phyloP scores from a whole-genome alignment of 306 rosid species.

The Prunus kanzakura region DNA sequence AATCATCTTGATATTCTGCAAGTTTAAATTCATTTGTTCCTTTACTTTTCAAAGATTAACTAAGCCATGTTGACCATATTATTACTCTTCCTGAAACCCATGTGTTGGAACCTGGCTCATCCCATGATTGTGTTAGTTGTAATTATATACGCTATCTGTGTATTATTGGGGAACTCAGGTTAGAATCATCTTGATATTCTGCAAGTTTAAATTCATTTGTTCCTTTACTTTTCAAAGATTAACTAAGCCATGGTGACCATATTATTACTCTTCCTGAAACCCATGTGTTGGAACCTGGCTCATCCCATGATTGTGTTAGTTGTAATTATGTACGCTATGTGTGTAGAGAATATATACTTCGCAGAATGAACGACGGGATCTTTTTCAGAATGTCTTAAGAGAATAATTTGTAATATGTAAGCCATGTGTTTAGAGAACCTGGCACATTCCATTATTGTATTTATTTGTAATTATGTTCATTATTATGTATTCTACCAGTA shows the following conservation, averaged over 20 bases:
- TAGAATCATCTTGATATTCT: conserved; percentile 12
- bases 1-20: conserved; percentile 1
- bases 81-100: not conserved
- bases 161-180: conserved; percentile 94
- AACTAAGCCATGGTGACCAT: not conserved
- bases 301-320: not conserved
- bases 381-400: not conserved
- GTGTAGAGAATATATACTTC: not conserved
- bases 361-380: not conserved
- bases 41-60: not conserved
- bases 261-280: not conserved
- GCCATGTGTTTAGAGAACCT: not conserved
- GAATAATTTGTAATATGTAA: not conserved
- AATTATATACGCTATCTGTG: not conserved
- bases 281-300: not conserved
- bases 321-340: not conserved
- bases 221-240: not conserved
- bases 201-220: not conserved
- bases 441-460: conserved; percentile 1
- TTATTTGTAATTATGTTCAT: not conserved
- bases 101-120: not conserved
- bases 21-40: not conserved
- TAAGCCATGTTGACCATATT: not conserved
- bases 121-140: not conserved
- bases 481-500: not conserved